Evolutionary conservation across 2,329 filamentous ascomycete species (phyloP), one percentile per base, ranked within the genome.

Genomic region (Colletotrichum lupini): DNA sequence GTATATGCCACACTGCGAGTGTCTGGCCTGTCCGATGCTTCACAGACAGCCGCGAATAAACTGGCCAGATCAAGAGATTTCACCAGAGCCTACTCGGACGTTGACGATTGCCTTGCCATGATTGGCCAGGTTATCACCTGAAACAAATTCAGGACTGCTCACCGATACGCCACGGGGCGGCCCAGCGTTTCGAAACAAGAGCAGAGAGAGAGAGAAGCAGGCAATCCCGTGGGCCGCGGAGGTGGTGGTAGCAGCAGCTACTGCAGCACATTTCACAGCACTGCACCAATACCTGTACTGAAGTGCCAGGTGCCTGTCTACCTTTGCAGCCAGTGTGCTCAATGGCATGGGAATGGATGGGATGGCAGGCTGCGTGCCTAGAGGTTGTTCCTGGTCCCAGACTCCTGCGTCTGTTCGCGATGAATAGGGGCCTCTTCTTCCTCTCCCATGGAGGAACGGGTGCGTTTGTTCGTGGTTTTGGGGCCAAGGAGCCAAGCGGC

Each of bases 101-200:
- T 64, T 69, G 14, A 55, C 59, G 60, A 49, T 42, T 60, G 12
- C 55, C 42, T 53, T n/a, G 19, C 24, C 26, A 6, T 73, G 59
- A 73, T 73, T 72, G 70, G 69, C 22, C 19, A 46, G 35, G 35
- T 69, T 26, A 37, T 30, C 65, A 73, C 73, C 74, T 75, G 74
- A 75, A 75, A 75, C 74, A 75, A 67, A 75, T 75, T 75, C 69
- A 75, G 72, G 74, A 75, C 72, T 59, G 58, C 53, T 69, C 70
- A 75, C 73, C 73, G 73, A 67, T 35, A 66, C 64, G 73, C 70
- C 68, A 74, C 49, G 42, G 67, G 65, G 49, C 49, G 28, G 37
- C 35, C 67, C 57, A 74, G 67, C 68, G 71, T 74, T 74, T 74
- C 67, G 71, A 74, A 74, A 74, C 70, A 69, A 28, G 64, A 57